Evolutionary conservation across 108 stramenopile genomes (phyloP), one percentile per base, ranked within the genome.

Genomic region (Mayamaea pseudoterrestris): DNA sequence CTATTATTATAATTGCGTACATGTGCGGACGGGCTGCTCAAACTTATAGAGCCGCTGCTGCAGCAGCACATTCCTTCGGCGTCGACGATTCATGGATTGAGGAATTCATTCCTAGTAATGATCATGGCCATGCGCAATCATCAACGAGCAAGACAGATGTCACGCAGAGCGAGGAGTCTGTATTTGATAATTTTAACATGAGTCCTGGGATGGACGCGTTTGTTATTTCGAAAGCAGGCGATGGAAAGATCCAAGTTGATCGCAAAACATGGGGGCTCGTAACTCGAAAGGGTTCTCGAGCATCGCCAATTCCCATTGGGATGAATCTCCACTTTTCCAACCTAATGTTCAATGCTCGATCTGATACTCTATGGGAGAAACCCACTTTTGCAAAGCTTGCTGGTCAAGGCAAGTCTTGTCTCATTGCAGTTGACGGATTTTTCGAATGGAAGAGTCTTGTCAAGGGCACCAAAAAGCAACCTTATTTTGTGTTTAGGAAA

Each of bases 341-440:
- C 29, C 47, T 67, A 12, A 80, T 84, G 76, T 90, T 63, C 63
- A 90, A 90, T 51, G 88, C 88, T 18, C 59, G 88, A 22, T 66
- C 68, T 9, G 88, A 90, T 48, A 90, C 83, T 18, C 47, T 80
- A 0, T 78, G 62, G 58, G 31, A 51, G 14, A 90, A 90, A 45
- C 60, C 50, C 35, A 74, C 80, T 7, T 90, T 90, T 58, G 24
- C 57, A 5, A 41, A 35, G 27, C 49, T 85, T 20, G 55, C 67
- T 7, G 34, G 16, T 2, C 44, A 62, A 30, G 61, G 61, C 16
- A 60, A 69, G 43, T 61, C 80, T 0, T 85, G 83, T 39, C 37
- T 90, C 5, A 67, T 81, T 28, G 76, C 76, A 7, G 48, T 90
- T 7, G 83, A 90, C 46, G 88, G 88, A 30, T 90, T 75, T 50